Base-by-base conservation (phyloP, 805 yeast genomes). In the Barnettozyma californica region DNA sequence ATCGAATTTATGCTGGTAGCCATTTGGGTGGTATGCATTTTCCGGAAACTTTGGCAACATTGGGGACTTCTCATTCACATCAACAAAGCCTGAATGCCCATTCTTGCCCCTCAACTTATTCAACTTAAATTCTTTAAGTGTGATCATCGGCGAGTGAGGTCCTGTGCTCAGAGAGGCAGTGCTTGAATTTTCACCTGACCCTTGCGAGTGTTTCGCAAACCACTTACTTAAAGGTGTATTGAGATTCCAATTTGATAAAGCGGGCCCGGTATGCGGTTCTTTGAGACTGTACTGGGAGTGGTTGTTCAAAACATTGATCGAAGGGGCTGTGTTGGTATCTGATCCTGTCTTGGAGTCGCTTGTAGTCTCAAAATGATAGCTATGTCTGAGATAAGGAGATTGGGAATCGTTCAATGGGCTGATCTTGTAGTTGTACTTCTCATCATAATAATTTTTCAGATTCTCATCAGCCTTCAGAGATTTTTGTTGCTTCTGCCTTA, bases 141-240 rank as follows among this genome's bases (percentile, higher is more conserved):
- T 54, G 10, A 57, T 47, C 9, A 54, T 48, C n/a, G 62, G 64
- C 2, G 65, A 57, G 13, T 57, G 56, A 2, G 51, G 52, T 9
- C 54, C 54, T 7, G 64, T 58, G 23, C 57, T 56, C 26, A 57
- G 26, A 31, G 59, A 55, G n/a, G 55, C 59, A 10, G 48, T 51
- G 23, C 52, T 47, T 2, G 56, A 43, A 7, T 19, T 25, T 13
- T 25, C 47, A 13, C 9, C 43, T 0, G 54, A 49, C 1, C 38
- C 53, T 9, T 48, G 45, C 4, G 59, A 46, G 9, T 51, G 54
- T 44, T 54, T 59, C 9, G 49, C 54, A 44, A 61, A 61, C 64
- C 64, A 61, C 36, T 45, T 58, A 29, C 61, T 58, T 35, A 61
- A 38, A 14, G 65, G 65, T 3, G 63, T 55, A 43, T 52, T 57